Conservation (phyloP, 768 basidiomycete species). For the Galerina marginata region DNA sequence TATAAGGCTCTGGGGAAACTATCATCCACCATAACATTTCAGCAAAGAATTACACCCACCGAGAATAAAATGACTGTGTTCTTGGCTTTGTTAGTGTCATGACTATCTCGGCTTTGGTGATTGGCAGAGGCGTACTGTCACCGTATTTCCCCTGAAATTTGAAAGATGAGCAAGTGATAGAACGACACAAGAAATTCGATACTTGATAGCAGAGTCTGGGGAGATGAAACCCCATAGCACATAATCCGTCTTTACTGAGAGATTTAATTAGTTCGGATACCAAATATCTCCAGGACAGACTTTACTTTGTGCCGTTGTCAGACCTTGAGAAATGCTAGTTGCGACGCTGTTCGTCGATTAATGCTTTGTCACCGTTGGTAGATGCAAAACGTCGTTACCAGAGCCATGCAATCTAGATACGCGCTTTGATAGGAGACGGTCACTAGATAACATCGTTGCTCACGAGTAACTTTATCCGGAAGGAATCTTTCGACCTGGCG, state of each 20-base stretch:
- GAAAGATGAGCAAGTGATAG: background rate
- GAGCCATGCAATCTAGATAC: conserved; percentile 2
- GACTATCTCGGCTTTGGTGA: background rate
- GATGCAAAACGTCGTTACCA: background rate
- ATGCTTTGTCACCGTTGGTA: background rate
- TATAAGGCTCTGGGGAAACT: background rate
- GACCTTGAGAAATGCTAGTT: conserved; percentile 5
- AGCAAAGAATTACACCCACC: background rate
- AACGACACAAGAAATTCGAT: background rate
- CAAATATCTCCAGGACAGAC: background rate
- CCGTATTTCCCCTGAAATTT: background rate
- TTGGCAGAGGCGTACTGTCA: background rate
- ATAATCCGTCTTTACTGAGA: conserved; percentile 8
- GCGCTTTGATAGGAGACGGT: background rate
- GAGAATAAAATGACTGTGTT: conserved; percentile 1
- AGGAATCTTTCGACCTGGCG: conserved; percentile 1
- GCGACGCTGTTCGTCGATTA: background rate
- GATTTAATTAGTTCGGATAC: no score
- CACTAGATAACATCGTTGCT: background rate
- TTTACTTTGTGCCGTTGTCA: conserved; percentile 5
- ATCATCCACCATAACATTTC: no score
- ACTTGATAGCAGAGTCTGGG: background rate
- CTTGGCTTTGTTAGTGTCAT: background rate
- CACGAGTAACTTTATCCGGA: conserved; percentile 4
- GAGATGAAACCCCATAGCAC: conserved; percentile 3